Conservation (phyloP, 805 yeast species). For the Geotrichum ghanense region DNA sequence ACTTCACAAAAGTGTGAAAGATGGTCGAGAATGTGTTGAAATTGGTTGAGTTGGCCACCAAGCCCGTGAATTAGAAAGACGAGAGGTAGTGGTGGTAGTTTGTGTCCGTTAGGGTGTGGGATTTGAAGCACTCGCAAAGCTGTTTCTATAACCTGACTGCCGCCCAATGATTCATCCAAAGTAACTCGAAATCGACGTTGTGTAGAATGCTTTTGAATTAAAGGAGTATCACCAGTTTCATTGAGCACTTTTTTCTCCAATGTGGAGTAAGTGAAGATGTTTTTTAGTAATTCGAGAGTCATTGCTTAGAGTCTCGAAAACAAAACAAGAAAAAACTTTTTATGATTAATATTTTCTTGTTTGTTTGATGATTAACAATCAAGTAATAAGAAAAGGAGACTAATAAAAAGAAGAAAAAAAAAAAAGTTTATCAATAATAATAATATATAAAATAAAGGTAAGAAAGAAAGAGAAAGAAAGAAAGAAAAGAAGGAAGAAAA, state of each 20-base stretch:
- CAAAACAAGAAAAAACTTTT: too few species aligned
- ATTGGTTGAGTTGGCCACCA: slow-evolving; percentile 84
- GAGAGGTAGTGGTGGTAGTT: slow-evolving; percentile 36
- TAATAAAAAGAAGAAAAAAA: too few species aligned
- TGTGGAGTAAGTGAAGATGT: slow-evolving; percentile 12
- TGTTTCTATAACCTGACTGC: neutral
- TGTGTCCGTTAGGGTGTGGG: slow-evolving; percentile 20
- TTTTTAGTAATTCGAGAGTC: slow-evolving; percentile 7
- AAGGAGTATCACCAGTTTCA: slow-evolving; percentile 9
- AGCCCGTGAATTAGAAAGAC: slow-evolving; percentile 72
- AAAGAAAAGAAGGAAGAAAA: too few species aligned
- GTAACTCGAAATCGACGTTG: neutral
- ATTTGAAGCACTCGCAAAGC: slow-evolving; percentile 14
- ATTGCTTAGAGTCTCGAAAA: too few species aligned
- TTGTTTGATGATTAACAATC: too few species aligned
- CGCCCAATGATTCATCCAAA: neutral
- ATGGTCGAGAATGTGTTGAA: slow-evolving; percentile 57
- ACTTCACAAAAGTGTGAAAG: slow-evolving; percentile 54
- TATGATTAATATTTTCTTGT: too few species aligned
- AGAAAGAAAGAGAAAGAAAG: too few species aligned
- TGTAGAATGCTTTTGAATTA: slow-evolving; percentile 3
- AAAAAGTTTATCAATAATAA: too few species aligned
- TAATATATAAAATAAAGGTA: too few species aligned
- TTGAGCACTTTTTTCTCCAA: slow-evolving; percentile 10
- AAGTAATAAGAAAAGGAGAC: too few species aligned